Percentiles rank a stretch among this genome's conserved stretches.
phyloP scores from a whole-genome alignment of 768 basidiomycete species.

The Leccinum obscurum region DNA sequence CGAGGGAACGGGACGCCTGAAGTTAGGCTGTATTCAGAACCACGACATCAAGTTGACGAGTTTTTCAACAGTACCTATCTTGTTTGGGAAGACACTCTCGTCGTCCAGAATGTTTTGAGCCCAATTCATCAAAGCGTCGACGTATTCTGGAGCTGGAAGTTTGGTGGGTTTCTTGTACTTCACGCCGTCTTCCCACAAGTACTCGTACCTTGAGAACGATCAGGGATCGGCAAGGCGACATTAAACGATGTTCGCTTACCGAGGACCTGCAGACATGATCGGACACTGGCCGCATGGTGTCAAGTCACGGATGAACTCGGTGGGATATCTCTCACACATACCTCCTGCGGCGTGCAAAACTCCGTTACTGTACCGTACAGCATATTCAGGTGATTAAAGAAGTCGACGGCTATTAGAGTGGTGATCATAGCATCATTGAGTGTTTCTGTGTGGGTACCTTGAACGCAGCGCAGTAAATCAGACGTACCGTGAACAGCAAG shows the following conservation, averaged over 20 bases:
- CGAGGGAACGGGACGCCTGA: constrained; percentile 88
- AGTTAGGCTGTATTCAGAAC: constrained; percentile 1
- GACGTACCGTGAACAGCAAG: constrained; percentile 94
- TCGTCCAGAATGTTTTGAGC: constrained; percentile 91
- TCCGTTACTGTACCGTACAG: constrained; percentile 97
- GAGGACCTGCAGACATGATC: constrained; percentile 95
- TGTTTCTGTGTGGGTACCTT: not conserved
- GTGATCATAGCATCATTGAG: constrained; percentile 4
- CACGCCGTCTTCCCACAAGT: constrained; percentile 90
- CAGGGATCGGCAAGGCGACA: not conserved
- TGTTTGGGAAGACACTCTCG: constrained; percentile 89
- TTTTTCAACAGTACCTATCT: constrained; percentile 64
- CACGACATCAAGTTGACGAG: constrained; percentile 3
- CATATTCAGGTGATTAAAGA: constrained; percentile 99
- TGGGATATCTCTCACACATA: constrained; percentile 33
- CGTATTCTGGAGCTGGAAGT: constrained; percentile 93
- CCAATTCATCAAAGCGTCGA: constrained; percentile 99
- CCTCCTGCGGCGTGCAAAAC: constrained; percentile 94
- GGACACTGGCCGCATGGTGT: constrained; percentile 59
- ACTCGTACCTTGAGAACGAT: constrained; percentile 71
- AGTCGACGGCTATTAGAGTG: constrained; percentile 81
- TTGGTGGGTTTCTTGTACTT: constrained; percentile 91
- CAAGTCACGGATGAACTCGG: constrained; percentile 9
- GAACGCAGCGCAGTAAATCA: not conserved
- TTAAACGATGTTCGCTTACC: constrained; percentile 47